Evolutionary conservation across 2,329 filamentous ascomycete species (phyloP).

Genomic region (Cladosporium sp.): DNA sequence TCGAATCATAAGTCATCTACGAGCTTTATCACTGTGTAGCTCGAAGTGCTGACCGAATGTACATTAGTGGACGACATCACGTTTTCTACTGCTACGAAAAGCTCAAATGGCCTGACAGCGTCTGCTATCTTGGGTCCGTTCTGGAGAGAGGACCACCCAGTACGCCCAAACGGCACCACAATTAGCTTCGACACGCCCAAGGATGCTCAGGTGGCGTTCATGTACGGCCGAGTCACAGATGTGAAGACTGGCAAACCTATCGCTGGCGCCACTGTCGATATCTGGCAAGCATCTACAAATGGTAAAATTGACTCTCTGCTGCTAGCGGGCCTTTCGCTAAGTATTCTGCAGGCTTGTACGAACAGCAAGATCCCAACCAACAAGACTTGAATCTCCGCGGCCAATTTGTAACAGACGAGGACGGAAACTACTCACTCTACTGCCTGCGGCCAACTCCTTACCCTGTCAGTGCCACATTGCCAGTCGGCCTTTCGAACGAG

Average conservation of each 20-base stretch:
- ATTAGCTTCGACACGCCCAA: constrained; percentile 57
- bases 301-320: not conserved
- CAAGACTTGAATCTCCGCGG: constrained; percentile 74
- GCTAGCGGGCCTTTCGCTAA: not conserved
- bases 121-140: constrained; percentile 84
- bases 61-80: constrained; percentile 20
- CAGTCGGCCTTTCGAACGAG: not conserved
- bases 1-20: constrained; percentile 45
- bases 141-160: constrained; percentile 73
- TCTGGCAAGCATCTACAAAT: constrained; percentile 81
- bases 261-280: constrained; percentile 67
- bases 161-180: constrained; percentile 66
- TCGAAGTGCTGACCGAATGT: not conserved
- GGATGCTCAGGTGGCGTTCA: constrained; percentile 59
- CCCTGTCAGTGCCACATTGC: constrained; percentile 37
- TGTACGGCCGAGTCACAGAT: constrained; percentile 65
- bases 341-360: constrained; percentile 48
- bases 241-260: constrained; percentile 66
- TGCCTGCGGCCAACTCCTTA: constrained; percentile 50
- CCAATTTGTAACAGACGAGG: constrained; percentile 66
- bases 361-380: constrained; percentile 73
- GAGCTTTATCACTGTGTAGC: not conserved
- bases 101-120: constrained; percentile 53
- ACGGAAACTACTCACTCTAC: constrained; percentile 61
- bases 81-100: constrained; percentile 11